phyloP scores from a whole-genome alignment of 495 filamentous ascomycete species.

The Penicillium ochrochloron region DNA sequence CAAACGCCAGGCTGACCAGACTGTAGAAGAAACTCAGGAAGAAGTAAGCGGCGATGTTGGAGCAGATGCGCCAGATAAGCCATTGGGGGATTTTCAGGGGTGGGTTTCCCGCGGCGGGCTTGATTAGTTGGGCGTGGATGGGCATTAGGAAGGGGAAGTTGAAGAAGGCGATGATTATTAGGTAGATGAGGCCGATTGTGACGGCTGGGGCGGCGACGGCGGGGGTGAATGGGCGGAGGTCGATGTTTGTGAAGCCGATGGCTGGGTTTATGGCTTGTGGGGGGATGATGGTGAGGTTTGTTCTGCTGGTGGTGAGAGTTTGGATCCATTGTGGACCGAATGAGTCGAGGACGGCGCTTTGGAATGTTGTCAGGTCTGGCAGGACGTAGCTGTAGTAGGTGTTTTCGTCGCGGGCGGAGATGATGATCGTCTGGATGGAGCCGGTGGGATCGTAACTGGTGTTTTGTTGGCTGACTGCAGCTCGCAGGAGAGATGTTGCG shows the following conservation, averaged over 20 bases:
- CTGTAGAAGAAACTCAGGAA: slow-evolving; percentile 71
- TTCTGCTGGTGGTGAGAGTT: slow-evolving; percentile 38
- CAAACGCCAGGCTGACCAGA: slow-evolving; percentile 66
- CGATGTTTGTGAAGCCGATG: slow-evolving; percentile 63
- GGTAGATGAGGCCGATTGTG: slow-evolving; percentile 70
- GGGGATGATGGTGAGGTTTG: slow-evolving; percentile 35
- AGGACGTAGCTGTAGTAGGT: slow-evolving; percentile 58
- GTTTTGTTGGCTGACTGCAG: slow-evolving; percentile 62
- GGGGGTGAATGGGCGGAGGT: slow-evolving; percentile 66
- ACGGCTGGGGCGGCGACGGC: slow-evolving; percentile 61
- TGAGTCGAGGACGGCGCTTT: slow-evolving; percentile 45
- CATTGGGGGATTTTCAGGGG: slow-evolving; percentile 65
- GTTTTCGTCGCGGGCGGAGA: slow-evolving; percentile 62
- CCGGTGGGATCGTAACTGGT: slow-evolving; percentile 66
- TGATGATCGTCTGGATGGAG: slow-evolving; percentile 62
- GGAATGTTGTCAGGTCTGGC: slow-evolving; percentile 52
- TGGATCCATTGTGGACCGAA: slow-evolving; percentile 60
- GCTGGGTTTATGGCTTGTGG: slow-evolving; percentile 67
- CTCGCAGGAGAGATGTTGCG: slow-evolving; percentile 62
- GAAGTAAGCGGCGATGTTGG: slow-evolving; percentile 66
- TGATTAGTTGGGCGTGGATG: slow-evolving; percentile 63
- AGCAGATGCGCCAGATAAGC: slow-evolving; percentile 62
- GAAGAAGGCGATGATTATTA: slow-evolving; percentile 77
- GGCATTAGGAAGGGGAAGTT: slow-evolving; percentile 72
- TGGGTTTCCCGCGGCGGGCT: slow-evolving; percentile 50